Base-by-base conservation (phyloP, 2,329 filamentous ascomycete genomes). In the Claviceps citrina region DNA sequence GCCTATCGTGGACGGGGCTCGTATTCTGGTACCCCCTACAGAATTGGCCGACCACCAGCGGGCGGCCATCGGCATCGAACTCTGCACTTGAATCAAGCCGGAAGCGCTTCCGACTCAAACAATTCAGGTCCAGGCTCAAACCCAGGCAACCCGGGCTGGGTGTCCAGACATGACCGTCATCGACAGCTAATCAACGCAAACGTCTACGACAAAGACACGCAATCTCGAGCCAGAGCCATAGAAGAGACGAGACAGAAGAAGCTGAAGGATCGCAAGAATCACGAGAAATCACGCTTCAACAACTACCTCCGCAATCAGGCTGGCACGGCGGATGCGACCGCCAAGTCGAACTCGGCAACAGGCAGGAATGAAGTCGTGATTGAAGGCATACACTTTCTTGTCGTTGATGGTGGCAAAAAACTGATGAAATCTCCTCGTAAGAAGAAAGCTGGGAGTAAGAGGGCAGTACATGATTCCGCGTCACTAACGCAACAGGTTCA, bases 121-220 rank as follows among this genome's bases (percentile, higher is more conserved):
- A 52, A 61, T 3, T 57, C 60, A 2, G 58, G 54, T 15, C 46
- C 48, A 19, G 50, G 51, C 19, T 59, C 73, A 15, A 46, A 49
- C 6, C 31, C 42, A 28, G 40, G 50, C 45, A 22, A 49, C 46
- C 7, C 43, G 53, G 25, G 53, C 3, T 89, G 81, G 76, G 72
- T 91, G 31, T 73, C 77, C 5, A 82, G 78, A 54, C 79, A 68
- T 37, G 82, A 83, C 55, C 79, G 81, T 37, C 82, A 87, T 54
- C 73, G 83, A 54, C 84, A 93, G 57, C 65, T 93, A 31, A 91
- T 93, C 59, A 93, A 89, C 54, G 74, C 79, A 16, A 73, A 75
- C 13, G 73, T 89, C 1, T 91, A 81, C 55, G 78, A 86, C 46
- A 80, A 84, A 55, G 78, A 84, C 44, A 68, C 71, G 9, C 73